Evolutionary conservation across 192 early-diverging fungal species (phyloP), one percentile per base, ranked within the genome.

Genomic region (Umbelopsis sp.): DNA sequence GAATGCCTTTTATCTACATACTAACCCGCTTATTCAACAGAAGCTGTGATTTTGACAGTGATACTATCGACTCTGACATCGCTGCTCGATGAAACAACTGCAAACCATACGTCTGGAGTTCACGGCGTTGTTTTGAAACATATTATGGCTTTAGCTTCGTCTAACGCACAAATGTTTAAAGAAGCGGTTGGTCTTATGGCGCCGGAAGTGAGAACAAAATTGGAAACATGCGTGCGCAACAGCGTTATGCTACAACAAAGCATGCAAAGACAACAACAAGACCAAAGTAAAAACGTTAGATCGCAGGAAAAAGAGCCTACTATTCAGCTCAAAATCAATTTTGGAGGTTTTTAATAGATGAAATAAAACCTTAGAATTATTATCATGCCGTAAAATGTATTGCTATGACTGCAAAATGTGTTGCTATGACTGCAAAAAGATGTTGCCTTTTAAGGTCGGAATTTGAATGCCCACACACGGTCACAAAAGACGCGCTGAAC

Each of bases 171-270:
- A 22, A 70, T 74, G 13, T 88, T 88, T 76, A 82, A 80, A 7
- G 68, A 80, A 15, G 78, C 75, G 1, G 33, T 88, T 6, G 44
- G 53, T 8, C 25, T 55, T 15, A 55, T 86, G 44, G 68, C 82
- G 6, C 51, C 67, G 1, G 73, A 80, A 25, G 67, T 75, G n/a
- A 72, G 85, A 22, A 72, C 75, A 2, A 79, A 85, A 71, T 68
- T 88, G 9, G 86, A 88, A 71, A 71, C 76, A 23, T 70, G 80
- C 23, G 77, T 88, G 5, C 74, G 86, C 45, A 76, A 80, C 50
- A 81, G 74, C 41, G 81, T 88, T 13, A 33, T 80, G 46, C 72
- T 77, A 7, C 84, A 85, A 46, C 71, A 81, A 46, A 70, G 76
- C 37, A 80, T 82, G 18, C 71, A 79, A 53, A 52, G 75, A 61